Base-by-base conservation (phyloP, 106 monocot species). In the Acanthochlamys bracteata region DNA sequence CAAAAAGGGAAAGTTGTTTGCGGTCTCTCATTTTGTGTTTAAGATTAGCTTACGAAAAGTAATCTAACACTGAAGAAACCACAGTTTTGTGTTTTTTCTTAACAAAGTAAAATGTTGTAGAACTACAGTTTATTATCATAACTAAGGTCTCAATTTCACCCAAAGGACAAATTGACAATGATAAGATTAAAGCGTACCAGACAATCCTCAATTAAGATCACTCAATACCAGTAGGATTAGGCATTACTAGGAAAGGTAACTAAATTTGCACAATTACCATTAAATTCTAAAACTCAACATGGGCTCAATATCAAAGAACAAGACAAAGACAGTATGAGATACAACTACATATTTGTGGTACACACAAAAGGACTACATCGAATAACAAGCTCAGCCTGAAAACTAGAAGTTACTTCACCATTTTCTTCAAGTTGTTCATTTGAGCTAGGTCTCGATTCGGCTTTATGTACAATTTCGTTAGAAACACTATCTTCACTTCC, bases 401-500 rank as follows among this genome's bases (percentile, higher is more conserved):
- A 43, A 57, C 4, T 41, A 21, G 10, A 16, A 16, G 39, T 4
- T 20, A 51, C 40, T 22, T 52, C 6, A 79, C 81, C 81, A 65
- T 69, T 60, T 65, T 76, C 81, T 65, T 81, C 72, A 20, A 42
- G 57, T 22, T 73, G 65, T 42, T 73, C 73, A 42, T 72, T 60
- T 23, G 42, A 54, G 49, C 16, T 73, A 58, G 42, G 55, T 24
- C 20, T 33, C n/a, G 60, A 53, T 6, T 76, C 46, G 69, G 42
- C 60, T 55, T 57, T 52, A 51, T 57, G 42, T 25, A 24, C n/a
- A 60, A 11, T 14, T 14, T 57, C 60, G 65, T 73, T 66, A 47
- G 42, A 41, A 63, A 47, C 25, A 64, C 2, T 57, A 26, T 7
- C 25, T 41, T 52, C 56, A 25, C 42, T 80, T 42, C 43, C 80